phyloP scores from a whole-genome alignment of 1,139 yeast species.

The Zygosaccharomyces pseudobailii region DNA sequence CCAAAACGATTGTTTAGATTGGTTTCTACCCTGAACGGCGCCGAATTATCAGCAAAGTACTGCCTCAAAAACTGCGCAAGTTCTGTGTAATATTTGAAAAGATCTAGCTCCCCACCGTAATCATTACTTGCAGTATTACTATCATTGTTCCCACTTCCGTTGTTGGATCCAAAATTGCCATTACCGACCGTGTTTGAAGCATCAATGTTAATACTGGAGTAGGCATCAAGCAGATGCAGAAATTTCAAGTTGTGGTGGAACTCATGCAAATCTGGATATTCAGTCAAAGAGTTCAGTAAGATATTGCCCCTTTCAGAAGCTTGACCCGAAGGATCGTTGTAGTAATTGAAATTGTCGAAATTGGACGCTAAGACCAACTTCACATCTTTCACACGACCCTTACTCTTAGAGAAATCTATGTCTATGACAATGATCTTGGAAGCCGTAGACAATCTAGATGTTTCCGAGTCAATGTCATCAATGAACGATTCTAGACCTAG shows the following conservation, averaged over 20 bases:
- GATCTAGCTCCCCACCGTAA: slow-evolving; percentile 25
- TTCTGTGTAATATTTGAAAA: slow-evolving; percentile 33
- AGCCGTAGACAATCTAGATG: slow-evolving; percentile 33
- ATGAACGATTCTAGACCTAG: slow-evolving; percentile 34
- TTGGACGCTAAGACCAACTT: slow-evolving; percentile 35
- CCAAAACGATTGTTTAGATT: slow-evolving; percentile 31
- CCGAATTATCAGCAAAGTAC: slow-evolving; percentile 18
- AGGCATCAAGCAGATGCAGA: slow-evolving; percentile 30
- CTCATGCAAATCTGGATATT: slow-evolving; percentile 27
- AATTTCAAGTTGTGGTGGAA: slow-evolving; percentile 33
- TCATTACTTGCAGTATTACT: slow-evolving; percentile 10
- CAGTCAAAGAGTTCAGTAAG: slow-evolving; percentile 27
- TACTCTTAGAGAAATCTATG: slow-evolving; percentile 31
- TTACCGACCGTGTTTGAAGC: slow-evolving; percentile 6
- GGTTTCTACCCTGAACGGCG: slow-evolving; percentile 19
- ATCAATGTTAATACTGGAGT: slow-evolving; percentile 29
- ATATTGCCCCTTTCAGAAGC: slow-evolving; percentile 16
- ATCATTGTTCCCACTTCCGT: slow-evolving; percentile 2
- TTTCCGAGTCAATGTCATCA: slow-evolving; percentile 28
- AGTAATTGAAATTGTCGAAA: slow-evolving; percentile 35
- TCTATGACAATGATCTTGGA: slow-evolving; percentile 36
- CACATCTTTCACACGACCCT: slow-evolving; percentile 31
- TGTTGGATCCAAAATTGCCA: slow-evolving; percentile 8
- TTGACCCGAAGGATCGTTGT: slow-evolving; percentile 15
- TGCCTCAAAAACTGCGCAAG: slow-evolving; percentile 22